Conservation (phyloP, 768 basidiomycete genomes). For the Mycena galopus region DNA sequence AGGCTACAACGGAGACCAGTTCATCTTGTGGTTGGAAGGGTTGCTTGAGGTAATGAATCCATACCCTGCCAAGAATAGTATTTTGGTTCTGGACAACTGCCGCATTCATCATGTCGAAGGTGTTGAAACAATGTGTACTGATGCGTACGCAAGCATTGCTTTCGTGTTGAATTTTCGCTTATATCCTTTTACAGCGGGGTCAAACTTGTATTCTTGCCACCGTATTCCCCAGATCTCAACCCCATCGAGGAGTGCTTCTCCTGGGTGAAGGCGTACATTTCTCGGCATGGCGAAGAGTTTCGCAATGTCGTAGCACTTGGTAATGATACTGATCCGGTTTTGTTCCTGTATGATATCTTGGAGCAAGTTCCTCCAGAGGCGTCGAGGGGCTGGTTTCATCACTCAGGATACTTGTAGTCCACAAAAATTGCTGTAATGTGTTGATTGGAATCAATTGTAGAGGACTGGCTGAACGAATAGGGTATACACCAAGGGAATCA, state of each 20-base stretch:
- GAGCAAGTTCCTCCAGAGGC: not conserved
- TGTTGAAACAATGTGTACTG: constrained; percentile 31
- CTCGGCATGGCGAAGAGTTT: constrained; percentile 33
- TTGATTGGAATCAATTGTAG: too few species aligned
- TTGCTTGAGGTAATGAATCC: too few species aligned
- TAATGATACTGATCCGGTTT: constrained; percentile 6
- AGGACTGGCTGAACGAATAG: too few species aligned
- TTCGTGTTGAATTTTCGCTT: not conserved
- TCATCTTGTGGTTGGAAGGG: constrained; percentile 24
- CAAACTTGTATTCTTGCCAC: constrained; percentile 36
- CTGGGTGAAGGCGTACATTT: too few species aligned
- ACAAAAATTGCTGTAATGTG: too few species aligned
- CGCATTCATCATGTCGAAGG: constrained; percentile 45
- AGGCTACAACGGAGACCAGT: constrained; percentile 34
- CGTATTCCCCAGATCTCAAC: constrained; percentile 34
- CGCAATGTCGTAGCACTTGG: constrained; percentile 10
- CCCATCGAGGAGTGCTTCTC: constrained; percentile 33
- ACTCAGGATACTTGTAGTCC: too few species aligned
- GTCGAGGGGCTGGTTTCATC: too few species aligned
- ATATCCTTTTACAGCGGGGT: constrained; percentile 32
- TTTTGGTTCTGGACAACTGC: constrained; percentile 49
- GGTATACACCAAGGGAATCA: too few species aligned
- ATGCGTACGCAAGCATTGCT: not conserved
- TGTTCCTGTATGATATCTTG: constrained; percentile 12
- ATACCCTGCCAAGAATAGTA: constrained; percentile 33